Evolutionary conservation across 371 early-diverging fungal species (phyloP).

Genomic region (Mucor velutinosus): DNA sequence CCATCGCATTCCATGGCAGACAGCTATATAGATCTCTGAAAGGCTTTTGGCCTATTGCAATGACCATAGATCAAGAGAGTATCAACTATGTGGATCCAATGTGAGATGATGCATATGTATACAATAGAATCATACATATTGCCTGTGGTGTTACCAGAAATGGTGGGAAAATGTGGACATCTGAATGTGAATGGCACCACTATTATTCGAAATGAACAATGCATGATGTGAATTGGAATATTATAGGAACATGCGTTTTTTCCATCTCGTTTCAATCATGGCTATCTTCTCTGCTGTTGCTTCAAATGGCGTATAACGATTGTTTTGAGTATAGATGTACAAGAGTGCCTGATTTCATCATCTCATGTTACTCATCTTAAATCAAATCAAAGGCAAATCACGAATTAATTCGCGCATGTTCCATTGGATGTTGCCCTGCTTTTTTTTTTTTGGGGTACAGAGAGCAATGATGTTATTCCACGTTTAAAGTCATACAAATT

Average conservation of each 20-base stretch:
- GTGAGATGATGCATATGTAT: background rate
- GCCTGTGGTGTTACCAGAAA: background rate
- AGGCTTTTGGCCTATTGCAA: background rate
- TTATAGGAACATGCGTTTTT: background rate
- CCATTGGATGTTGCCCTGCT: background rate
- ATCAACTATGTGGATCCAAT: background rate
- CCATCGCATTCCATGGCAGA: background rate
- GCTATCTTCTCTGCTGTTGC: background rate
- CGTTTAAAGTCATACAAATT: background rate
- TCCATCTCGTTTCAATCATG: background rate
- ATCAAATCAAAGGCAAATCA: background rate
- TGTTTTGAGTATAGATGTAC: background rate
- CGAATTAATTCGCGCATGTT: background rate
- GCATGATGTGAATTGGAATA: background rate
- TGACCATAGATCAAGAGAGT: background rate
- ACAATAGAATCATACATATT: background rate
- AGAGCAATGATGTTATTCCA: background rate
- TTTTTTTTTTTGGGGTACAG: slow-evolving; percentile 1
- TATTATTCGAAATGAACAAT: background rate
- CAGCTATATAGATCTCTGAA: background rate
- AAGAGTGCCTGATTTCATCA: background rate
- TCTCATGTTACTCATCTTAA: background rate
- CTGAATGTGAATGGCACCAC: background rate
- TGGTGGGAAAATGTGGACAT: background rate
- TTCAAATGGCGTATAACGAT: background rate